Evolutionary conservation across 2,329 filamentous ascomycete genomes (phyloP), one percentile per base, ranked within the genome.

Genomic region (Tolypocladium endophyticum): DNA sequence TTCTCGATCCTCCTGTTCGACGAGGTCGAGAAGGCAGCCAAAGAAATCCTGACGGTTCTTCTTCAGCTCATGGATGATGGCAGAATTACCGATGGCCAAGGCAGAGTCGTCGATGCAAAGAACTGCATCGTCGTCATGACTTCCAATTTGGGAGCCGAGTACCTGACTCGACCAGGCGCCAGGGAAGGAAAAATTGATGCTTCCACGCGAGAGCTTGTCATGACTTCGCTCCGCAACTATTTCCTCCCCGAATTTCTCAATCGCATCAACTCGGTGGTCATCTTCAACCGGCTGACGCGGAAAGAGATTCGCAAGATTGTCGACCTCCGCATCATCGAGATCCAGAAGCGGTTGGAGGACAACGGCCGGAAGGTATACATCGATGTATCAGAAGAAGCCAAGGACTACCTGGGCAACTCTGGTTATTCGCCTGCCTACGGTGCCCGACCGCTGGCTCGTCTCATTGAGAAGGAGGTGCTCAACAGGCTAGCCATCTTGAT

Each of bases 111-210:
- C 59, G 94, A 99, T 69, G 94, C 93, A 62, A 91, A 88, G 77
- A 99, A 99, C 81, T 97, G 93, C 73, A 97, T 99, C 66, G 93
- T 99, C 52, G 94, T 99, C 75, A 96, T 99, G 92, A 99, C 94
- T 0, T 97, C 92, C 69, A 99, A 99, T 78, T 76, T 99, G 62
- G 94, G 94, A 65, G 94, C 94, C 38, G 94, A 97, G 73, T 96
- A 87, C 73, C 87, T 99, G n/a, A 79, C 89, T 45, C 88, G 92
- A 28, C 88, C 89, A 20, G 86, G 87, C 59, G 84, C 83, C 57
- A 85, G 87, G 58, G 90, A 95, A 67, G 93, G 93, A 68, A 87
- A 81, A 70, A 94, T 99, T 65, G 94, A 99, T 67, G 81, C 86
- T 0, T 87, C 88, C 1, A 97, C 92, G 1, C 84, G 84, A 62